Base-by-base conservation (phyloP, 2,329 filamentous ascomycete species). In the Phyllosticta paracitricarpa region DNA sequence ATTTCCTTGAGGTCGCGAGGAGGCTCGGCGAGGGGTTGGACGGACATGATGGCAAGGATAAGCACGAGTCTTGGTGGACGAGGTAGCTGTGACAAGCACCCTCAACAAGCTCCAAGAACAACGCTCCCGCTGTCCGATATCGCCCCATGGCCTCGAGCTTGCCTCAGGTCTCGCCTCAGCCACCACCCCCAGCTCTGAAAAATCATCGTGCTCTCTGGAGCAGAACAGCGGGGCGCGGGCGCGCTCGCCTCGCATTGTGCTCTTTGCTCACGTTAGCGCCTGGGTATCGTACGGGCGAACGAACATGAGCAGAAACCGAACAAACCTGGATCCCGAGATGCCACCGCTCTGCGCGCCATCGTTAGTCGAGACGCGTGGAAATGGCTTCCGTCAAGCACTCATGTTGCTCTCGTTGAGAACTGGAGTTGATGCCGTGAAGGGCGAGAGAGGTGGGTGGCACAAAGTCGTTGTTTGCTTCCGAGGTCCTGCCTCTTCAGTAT, bases 1-100 rank as follows among this genome's bases (percentile, higher is more conserved):
- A 79, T 75, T 48, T 73, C 70, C 24, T 69, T 66, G 33, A 78
- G 72, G 51, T 75, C 72, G 62, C 66, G 67, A 3, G 72, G 66
- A 4, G 72, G 72, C n/a, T 67, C 68, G 65, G 68, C 71, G 60
- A 73, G 68, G 51, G 51, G 19, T n/a, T 56, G 28, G 51, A 56
- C 51, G 9, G 60, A 54, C 60, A 62, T 62, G 51, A 12, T 30
- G 54, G 35, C 26, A 19, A n/a, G 40, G n/a, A n/a, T 4, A 48
- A 5, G 40, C 35, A n/a, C 6, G 40, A n/a, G 40, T 48, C 7
- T 40, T 1, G 40, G n/a, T 22, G 19, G 19, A 22, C 19, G 19
- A 22, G 19, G 19, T 22, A 22, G 19, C 19, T 22, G 19, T 22
- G 19, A 22, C 19, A 22, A 22, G 19, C 19, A 22, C 19, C 19